Evolutionary conservation across 345 rosid genomes (phyloP).

Genomic region (Lumnitzera racemosa): DNA sequence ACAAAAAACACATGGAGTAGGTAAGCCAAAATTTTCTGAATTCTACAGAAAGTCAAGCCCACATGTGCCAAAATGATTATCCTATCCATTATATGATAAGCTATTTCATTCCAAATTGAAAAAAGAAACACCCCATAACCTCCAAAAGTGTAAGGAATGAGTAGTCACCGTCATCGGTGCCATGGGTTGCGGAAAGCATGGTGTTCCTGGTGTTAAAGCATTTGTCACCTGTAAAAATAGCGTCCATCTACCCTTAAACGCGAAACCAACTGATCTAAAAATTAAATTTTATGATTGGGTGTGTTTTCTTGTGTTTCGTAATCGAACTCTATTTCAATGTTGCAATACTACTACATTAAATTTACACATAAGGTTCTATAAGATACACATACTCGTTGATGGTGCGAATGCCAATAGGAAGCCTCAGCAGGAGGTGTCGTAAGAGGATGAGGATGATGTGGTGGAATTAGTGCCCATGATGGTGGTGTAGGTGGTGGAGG

Average conservation of each 20-base stretch:
- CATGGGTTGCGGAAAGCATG: constrained; percentile 49
- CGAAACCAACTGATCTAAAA: background rate
- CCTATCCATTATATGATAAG: too few species aligned
- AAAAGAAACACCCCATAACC: constrained; percentile 2
- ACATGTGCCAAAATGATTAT: too few species aligned
- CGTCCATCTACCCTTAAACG: too few species aligned
- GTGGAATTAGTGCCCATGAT: constrained; percentile 32
- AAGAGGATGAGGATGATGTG: constrained; percentile 14
- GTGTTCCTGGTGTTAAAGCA: constrained; percentile 43
- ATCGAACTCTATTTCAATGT: too few species aligned
- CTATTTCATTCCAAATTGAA: background rate
- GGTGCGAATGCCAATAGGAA: constrained; percentile 56
- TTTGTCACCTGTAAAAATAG: constrained; percentile 18
- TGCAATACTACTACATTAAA: too few species aligned
- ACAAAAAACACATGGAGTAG: background rate
- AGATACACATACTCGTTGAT: constrained; percentile 22
- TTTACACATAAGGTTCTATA: background rate
- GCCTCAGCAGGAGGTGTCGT: constrained; percentile 17
- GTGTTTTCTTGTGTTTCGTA: too few species aligned
- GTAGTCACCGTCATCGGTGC: constrained; percentile 46
- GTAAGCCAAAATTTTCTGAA: too few species aligned
- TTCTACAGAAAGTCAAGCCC: too few species aligned
- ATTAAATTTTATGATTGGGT: background rate
- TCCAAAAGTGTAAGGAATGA: constrained; percentile 5
- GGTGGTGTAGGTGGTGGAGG: constrained; percentile 28